Percentiles rank a stretch among this genome's conserved stretches.
These are phyloP conservation scores for Citrus maxima DNA, from an alignment of 345 rosid genomes.

Conservation along the genomic window DNA sequence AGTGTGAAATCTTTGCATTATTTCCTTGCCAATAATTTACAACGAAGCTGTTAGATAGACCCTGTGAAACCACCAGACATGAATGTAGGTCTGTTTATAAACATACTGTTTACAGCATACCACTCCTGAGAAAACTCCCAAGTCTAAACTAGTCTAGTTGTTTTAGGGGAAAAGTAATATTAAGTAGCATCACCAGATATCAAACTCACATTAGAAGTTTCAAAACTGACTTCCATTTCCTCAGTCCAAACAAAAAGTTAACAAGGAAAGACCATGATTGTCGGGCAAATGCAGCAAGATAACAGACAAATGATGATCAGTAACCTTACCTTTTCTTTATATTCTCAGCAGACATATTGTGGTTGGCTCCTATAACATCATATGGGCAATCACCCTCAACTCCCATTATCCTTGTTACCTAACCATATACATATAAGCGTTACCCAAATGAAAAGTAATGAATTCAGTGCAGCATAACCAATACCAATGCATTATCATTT, in stretches of 20 bases:
- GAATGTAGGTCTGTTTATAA: background rate
- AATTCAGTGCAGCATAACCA: slow-evolving; percentile 5
- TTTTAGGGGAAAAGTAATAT: background rate
- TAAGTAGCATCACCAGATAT: background rate
- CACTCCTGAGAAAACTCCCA: background rate
- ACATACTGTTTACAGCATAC: background rate
- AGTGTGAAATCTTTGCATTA: background rate
- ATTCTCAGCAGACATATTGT: slow-evolving; percentile 62
- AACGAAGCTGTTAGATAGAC: background rate
- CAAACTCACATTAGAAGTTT: background rate
- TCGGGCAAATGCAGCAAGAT: background rate
- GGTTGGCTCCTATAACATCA: slow-evolving; percentile 75
- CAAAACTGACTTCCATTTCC: background rate
- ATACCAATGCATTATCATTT: background rate
- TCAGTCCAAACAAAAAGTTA: background rate
- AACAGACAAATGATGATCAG: background rate
- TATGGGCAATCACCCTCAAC: slow-evolving; percentile 68
- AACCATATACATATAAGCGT: slow-evolving; percentile 11
- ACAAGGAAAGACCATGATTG: background rate
- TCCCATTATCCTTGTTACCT: slow-evolving; percentile 90
- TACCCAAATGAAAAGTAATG: slow-evolving; percentile 3
- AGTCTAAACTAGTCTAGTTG: background rate
- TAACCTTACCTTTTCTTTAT: slow-evolving; percentile 77
- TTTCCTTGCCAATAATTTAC: background rate
- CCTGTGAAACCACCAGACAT: background rate